Evolutionary conservation across 352 stramenopile species (phyloP).

Genomic region (Phytophthora sojae): DNA sequence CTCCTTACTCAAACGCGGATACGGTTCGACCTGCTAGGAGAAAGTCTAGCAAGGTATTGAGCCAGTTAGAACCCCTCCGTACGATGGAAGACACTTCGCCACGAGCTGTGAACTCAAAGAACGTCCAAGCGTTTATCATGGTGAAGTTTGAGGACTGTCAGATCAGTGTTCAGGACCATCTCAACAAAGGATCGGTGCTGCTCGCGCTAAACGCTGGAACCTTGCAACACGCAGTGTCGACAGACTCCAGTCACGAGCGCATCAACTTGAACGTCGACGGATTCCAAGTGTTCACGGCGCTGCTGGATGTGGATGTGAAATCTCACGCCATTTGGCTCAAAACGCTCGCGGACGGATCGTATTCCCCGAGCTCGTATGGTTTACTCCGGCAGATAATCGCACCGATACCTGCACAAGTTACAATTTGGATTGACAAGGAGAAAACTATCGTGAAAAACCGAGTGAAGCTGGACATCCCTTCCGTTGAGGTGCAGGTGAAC

Average conservation of each 20-base stretch:
- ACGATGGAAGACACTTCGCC: conserved; percentile 15
- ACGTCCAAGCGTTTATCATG: conserved; percentile 69
- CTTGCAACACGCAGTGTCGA: conserved; percentile 63
- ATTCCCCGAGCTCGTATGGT: conserved; percentile 67
- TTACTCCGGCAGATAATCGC: conserved; percentile 73
- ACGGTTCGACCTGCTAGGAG: conserved; percentile 22
- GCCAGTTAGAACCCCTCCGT: conserved; percentile 10
- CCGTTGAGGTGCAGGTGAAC: conserved; percentile 59
- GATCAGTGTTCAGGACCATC: conserved; percentile 73
- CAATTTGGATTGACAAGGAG: conserved; percentile 62
- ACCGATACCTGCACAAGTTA: conserved; percentile 63
- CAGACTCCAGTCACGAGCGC: conserved; percentile 56
- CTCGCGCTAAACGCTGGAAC: conserved; percentile 68
- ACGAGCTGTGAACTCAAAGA: conserved; percentile 12
- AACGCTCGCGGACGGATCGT: conserved; percentile 59
- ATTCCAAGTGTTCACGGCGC: conserved; percentile 71
- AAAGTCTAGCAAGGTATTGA: conserved; percentile 20
- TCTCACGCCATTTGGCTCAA: conserved; percentile 76
- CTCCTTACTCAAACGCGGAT: conserved; percentile 39
- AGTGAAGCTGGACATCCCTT: conserved; percentile 66
- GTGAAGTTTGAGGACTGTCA: conserved; percentile 85
- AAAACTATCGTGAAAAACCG: conserved; percentile 44
- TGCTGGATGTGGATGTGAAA: conserved; percentile 77
- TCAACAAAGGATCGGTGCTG: conserved; percentile 75
- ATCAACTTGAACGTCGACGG: conserved; percentile 71